Evolutionary conservation across 208 protist genomes (phyloP).

Genomic region (Herpetomonas muscarum): DNA sequence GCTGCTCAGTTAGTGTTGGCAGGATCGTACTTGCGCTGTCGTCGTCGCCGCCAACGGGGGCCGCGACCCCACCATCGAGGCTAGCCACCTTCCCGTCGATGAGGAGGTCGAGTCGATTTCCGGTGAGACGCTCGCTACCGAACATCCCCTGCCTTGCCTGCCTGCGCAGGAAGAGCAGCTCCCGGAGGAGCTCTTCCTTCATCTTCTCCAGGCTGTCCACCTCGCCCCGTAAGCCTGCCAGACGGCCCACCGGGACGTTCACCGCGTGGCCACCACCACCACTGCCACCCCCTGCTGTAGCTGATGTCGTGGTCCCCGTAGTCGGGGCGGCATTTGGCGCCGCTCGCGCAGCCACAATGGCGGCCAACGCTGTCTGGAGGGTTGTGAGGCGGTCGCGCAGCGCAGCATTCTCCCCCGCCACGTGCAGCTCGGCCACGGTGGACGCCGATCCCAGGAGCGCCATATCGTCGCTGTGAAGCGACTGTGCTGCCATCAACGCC

Average conservation of each 20-base stretch:
- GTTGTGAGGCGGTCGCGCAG: conserved; percentile 15
- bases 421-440: conserved; percentile 18
- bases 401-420: conserved; percentile 8
- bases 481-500: conserved; percentile 19
- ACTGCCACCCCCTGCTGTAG: too few relatives aligned
- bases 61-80: too few relatives aligned
- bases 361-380: not conserved
- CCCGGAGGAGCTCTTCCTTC: conserved; percentile 22
- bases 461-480: conserved; percentile 17
- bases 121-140: not conserved
- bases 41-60: not conserved
- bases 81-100: too few relatives aligned
- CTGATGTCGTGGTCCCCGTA: not conserved
- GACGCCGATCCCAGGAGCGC: conserved; percentile 15
- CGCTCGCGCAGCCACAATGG: not conserved
- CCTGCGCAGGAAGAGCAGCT: conserved; percentile 49
- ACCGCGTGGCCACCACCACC: too few relatives aligned
- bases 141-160: conserved; percentile 4
- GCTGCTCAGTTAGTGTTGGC: not conserved
- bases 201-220: conserved; percentile 10
- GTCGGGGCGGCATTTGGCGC: not conserved
- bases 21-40: not conserved
- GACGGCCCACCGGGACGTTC: too few relatives aligned
- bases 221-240: conserved; percentile 2
- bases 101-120: conserved; percentile 3